Evolutionary conservation across 2,329 filamentous ascomycete species (phyloP), one percentile per base, ranked within the genome.

Genomic region (Fusarium bactridioides): DNA sequence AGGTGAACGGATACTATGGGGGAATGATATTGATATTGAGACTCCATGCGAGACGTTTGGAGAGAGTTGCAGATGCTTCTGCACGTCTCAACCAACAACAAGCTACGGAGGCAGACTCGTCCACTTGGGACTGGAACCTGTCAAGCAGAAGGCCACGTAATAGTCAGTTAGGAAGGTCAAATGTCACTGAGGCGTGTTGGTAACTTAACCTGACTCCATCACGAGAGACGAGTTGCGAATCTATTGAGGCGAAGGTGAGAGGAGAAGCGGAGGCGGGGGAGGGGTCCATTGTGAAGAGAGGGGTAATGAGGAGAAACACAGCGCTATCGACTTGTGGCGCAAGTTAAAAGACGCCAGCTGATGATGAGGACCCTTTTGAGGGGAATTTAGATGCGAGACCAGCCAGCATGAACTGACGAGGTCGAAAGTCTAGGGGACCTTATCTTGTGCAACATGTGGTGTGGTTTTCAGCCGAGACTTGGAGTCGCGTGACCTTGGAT

Each of bases 191-290:
- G 45, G n/a, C 31, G 29, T 68, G 57, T 40, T 54, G 48, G 47
- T 56, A 64, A 45, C 31, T 41, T 37, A 48, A 72, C 57, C 58
- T 60, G 55, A 59, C 63, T 62, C 56, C 53, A 63, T 48, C 38
- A 72, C 21, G 41, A 58, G 65, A 58, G 37, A 66, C 38, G 61
- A 64, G 48, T 54, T 60, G 51, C 27, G 61, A 71, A 56, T 64
- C 35, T 29, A 57, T 69, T 35, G 67, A 61, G 71, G 71, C 61
- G 54, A 63, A 67, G 60, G 64, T 38, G 38, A 63, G 58, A 64
- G 62, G 58, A 55, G 60, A 64, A 56, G 41, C 18, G 15, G 23
- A 59, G 47, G 54, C 41, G 40, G 61, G 53, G 48, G 29, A 70
- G 57, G 57, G 64, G 62, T 63, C 45, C 38, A 27, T 44, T 40